phyloP scores from a whole-genome alignment of 2,329 filamentous ascomycete genomes.

The Aspergillus proliferans region DNA sequence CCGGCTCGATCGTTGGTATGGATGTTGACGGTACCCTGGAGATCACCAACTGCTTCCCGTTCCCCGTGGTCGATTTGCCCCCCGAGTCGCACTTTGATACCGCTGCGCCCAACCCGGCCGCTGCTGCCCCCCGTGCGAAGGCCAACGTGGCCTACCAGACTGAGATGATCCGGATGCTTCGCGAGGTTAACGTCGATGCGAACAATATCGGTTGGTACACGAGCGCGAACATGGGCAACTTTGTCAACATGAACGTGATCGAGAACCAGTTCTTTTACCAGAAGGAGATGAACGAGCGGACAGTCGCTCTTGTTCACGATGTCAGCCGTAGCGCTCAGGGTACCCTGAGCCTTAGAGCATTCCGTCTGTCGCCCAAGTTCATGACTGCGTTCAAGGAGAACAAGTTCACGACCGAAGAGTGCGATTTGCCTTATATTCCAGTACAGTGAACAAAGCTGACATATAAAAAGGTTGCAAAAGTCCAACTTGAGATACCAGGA shows the following conservation, averaged over 20 bases:
- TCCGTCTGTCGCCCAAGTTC: constrained; percentile 80
- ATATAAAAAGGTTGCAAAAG: constrained; percentile 71
- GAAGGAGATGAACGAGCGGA: constrained; percentile 79
- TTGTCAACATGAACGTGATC: constrained; percentile 88
- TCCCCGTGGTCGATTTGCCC: constrained; percentile 72
- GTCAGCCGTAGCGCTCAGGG: constrained; percentile 93
- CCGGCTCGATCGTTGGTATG: constrained; percentile 89
- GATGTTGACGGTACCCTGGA: constrained; percentile 75
- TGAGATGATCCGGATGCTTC: constrained; percentile 94
- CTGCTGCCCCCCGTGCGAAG: constrained; percentile 86
- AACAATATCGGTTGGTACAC: constrained; percentile 99
- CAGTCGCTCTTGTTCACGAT: constrained; percentile 87
- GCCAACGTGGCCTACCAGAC: constrained; percentile 80
- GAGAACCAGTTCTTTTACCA: constrained; percentile 99
- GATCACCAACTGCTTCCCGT: constrained; percentile 91
- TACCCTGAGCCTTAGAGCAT: constrained; percentile 80
- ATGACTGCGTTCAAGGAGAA: constrained; percentile 90
- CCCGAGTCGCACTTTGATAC: constrained; percentile 66
- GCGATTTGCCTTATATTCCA: constrained; percentile 32
- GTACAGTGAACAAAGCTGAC: constrained; percentile 9
- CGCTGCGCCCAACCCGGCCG: constrained; percentile 65
- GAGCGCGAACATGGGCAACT: constrained; percentile 97
- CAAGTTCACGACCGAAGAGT: constrained; percentile 97
- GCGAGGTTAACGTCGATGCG: constrained; percentile 96
- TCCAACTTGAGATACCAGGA: constrained; percentile 90